phyloP scores from a whole-genome alignment of 23 red algal species.

The Pyropia haitanensis region DNA sequence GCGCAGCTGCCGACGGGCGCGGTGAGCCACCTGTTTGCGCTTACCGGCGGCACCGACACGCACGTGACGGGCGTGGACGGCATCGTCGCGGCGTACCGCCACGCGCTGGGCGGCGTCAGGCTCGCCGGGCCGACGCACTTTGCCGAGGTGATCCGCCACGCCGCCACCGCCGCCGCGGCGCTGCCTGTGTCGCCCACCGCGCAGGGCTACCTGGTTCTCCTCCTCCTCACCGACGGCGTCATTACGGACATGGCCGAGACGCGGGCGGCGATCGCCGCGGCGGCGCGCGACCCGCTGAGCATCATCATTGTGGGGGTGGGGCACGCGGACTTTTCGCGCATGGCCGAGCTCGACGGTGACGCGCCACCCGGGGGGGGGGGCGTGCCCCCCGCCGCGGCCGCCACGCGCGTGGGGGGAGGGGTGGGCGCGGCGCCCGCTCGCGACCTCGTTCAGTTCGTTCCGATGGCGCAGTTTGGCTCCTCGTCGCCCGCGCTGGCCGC shows the following conservation, averaged over 20 bases:
- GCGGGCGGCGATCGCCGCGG: slow-evolving; percentile 15
- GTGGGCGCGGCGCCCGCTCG: neutral
- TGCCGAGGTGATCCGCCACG: slow-evolving; percentile 20
- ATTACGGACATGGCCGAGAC: slow-evolving; percentile 42
- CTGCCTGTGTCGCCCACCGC: slow-evolving; percentile 9
- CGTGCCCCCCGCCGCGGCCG: too few species aligned
- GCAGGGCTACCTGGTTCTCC: slow-evolving; percentile 21
- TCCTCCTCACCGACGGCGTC: slow-evolving; percentile 60
- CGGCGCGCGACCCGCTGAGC: slow-evolving; percentile 9
- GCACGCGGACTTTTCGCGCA: slow-evolving; percentile 39
- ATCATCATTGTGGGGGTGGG: slow-evolving; percentile 64
- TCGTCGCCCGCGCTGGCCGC: slow-evolving; percentile 20
- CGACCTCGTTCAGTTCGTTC: slow-evolving; percentile 48
- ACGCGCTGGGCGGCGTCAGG: slow-evolving; percentile 26
- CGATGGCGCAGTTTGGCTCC: slow-evolving; percentile 8
- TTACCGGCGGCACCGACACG: slow-evolving; percentile 30
- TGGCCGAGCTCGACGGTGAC: slow-evolving; percentile 35
- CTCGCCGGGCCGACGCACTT: slow-evolving; percentile 41
- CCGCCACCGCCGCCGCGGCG: slow-evolving; percentile 1
- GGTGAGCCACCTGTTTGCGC: slow-evolving; percentile 40
- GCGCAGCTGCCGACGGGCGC: slow-evolving; percentile 34
- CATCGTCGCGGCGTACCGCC: slow-evolving; percentile 44
- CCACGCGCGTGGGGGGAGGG: neutral
- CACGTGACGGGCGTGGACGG: slow-evolving; percentile 44
- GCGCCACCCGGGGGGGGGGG: neutral